Base-by-base conservation (phyloP, 2,329 filamentous ascomycete genomes). In the Exophiala spinifera region DNA sequence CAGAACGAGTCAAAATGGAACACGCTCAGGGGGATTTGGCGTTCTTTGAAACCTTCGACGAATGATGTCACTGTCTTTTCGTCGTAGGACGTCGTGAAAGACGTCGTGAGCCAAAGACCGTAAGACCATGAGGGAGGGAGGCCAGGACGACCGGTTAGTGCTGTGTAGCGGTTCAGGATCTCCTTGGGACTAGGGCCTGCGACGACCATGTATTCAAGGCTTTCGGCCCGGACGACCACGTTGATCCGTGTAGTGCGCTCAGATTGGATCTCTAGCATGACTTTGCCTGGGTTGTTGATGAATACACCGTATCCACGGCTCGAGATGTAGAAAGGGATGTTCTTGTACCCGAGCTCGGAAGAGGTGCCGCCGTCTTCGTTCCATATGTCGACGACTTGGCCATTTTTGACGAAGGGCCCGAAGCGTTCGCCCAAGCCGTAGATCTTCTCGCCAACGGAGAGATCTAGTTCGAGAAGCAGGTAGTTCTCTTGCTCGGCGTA, bases 1-100 rank as follows among this genome's bases (percentile, higher is more conserved):
- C 86, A 89, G 76, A 88, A 89, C 68, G 83, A 87, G 66, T 89
- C 86, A 60, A 86, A 89, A 68, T 89, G 87, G 69, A 89, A 89
- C 2, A 88, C 85, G 34, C 86, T 81, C 1, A 89, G 77, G 0
- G 84, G 82, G 14, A 85, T 86, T 43, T 81, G 78, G 1, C 84
- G 79, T 46, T 79, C 74, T 57, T 77, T 79, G 82, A 89, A 88
- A 10, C 85, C 85, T 61, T 87, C 80, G 19, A 89, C 76, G 68
- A 89, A 89, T 6, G 21, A 31, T 31, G 28, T 31, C 7, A 89
- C 86, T 0, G 86, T 89, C 17, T 76, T 68, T 68, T 89, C 86
- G 59, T 87, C 84, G 65, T 89, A 89, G 59, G 81, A 81, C 2
- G 86, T 89, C 1, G 85, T 88, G 70, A 89, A 89, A 57, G 69